These are phyloP conservation scores for Candida ficus DNA, from an alignment of 805 yeast genomes.

Conservation along the genomic window DNA sequence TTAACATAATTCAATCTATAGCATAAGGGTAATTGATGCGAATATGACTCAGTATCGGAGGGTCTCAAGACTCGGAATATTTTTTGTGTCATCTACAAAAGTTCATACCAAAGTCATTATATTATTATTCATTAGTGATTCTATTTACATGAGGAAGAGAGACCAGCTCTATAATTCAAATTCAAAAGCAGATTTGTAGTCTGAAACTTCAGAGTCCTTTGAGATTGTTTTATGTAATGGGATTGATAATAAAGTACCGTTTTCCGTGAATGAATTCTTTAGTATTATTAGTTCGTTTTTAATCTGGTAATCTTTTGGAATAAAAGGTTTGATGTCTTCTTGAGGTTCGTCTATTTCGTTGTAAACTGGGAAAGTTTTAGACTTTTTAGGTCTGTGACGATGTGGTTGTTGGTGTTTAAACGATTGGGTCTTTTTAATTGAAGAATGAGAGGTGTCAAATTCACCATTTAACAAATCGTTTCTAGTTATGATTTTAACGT, in stretches of 20 bases:
- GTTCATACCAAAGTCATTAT: too few relatives aligned
- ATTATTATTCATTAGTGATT: too few relatives aligned
- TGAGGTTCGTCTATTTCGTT: too few relatives aligned
- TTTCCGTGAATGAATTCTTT: slow-evolving; percentile 5
- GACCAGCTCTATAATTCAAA: neutral
- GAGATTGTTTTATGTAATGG: slow-evolving; percentile 6
- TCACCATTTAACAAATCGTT: slow-evolving; percentile 19
- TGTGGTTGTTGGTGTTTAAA: too few relatives aligned
- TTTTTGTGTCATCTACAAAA: too few relatives aligned
- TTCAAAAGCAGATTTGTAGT: neutral
- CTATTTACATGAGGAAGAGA: too few relatives aligned
- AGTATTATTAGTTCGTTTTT: slow-evolving; percentile 1
- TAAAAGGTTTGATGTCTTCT: slow-evolving; percentile 5
- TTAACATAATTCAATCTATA: too few relatives aligned
- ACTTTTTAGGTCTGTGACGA: neutral
- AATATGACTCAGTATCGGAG: too few relatives aligned
- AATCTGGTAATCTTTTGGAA: slow-evolving; percentile 5
- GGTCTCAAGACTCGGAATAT: too few relatives aligned
- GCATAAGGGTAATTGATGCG: too few relatives aligned
- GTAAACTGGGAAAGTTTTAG: neutral
- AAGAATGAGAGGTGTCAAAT: neutral
- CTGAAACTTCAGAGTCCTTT: neutral
- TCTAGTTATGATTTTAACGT: slow-evolving; percentile 23
- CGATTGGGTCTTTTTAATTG: neutral
- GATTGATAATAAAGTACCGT: slow-evolving; percentile 8